Base-by-base conservation (phyloP, 2,329 filamentous ascomycete genomes). In the Colletotrichum sp. region DNA sequence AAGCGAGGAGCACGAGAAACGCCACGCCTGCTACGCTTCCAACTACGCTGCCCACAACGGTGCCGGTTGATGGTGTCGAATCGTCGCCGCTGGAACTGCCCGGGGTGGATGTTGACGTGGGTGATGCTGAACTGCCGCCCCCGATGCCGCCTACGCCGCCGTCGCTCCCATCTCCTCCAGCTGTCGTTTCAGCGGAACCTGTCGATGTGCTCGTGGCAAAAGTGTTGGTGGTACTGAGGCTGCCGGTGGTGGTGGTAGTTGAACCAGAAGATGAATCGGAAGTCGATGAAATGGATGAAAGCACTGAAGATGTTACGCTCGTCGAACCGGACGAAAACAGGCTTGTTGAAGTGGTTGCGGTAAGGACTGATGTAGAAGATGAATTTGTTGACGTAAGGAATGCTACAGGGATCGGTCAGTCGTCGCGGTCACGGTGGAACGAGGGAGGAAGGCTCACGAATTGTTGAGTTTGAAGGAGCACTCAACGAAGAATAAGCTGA, bases 11-110 rank as follows among this genome's bases (percentile, higher is more conserved):
- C 6, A 91, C 82, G 65, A 93, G 81, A 62, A 93, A 84, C 15
- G 91, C 91, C 3, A 90, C 82, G 22, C 91, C 92, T 18, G 92
- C 91, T 36, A 93, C 81, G 55, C 89, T 87, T 26, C 91, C 91
- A 22, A 92, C 85, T 2, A 92, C 89, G 36, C 91, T 88, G 1
- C 90, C 91, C 9, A 91, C 90, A 32, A 92, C 78, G 68, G 76
- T 77, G 22, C 71, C 73, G 9, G 80, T 81, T 22, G 78, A 77
- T 8, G 72, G 75, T 7, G 77, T 16, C 30, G 75, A 65, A 22
- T 24, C 34, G 12, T 70, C 62, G 30, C 36, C 26, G 62, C 34
- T 44, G 16, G 71, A 66, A 48, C 70, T 72, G 10, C 78, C 78
- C 15, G 75, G 68, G 22, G 80, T 79, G 13, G 81, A 75, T 55